A percentile compares a stretch with the other conserved stretches of the same genome.
phyloP scores from a whole-genome alignment of 2,329 filamentous ascomycete genomes.

The Fusarium liriodendri region DNA sequence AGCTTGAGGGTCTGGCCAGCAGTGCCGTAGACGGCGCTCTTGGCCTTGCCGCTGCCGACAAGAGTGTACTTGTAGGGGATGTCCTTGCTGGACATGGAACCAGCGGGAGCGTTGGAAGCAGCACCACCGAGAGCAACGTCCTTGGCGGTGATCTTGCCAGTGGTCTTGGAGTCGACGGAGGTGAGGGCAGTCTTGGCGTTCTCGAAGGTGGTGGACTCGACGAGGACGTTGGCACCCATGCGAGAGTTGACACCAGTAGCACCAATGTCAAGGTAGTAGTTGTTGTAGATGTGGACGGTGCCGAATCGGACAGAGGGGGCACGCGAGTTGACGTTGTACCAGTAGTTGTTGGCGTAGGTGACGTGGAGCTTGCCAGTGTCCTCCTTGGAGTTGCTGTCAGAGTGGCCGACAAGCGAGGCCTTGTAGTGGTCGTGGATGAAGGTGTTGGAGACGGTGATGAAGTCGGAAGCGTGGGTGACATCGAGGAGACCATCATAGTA shows the following conservation, averaged over 20 bases:
- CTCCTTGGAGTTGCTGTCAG: conserved; percentile 65
- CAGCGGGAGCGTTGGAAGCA: conserved; percentile 54
- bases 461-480: conserved; percentile 72
- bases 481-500: conserved; percentile 77
- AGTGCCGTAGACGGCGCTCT: conserved; percentile 53
- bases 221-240: conserved; percentile 66
- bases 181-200: conserved; percentile 51
- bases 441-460: conserved; percentile 59
- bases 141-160: conserved; percentile 54
- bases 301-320: conserved; percentile 74
- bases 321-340: conserved; percentile 72
- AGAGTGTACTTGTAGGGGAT: conserved; percentile 62
- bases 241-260: conserved; percentile 65
- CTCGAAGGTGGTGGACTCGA: conserved; percentile 66
- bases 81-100: conserved; percentile 62
- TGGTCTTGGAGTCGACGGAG: conserved; percentile 54
- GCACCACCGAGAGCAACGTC: conserved; percentile 57
- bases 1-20: conserved; percentile 54
- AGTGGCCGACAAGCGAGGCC: conserved; percentile 69
- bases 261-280: conserved; percentile 58
- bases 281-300: conserved; percentile 70
- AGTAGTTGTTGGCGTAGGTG: conserved; percentile 76
- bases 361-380: conserved; percentile 72
- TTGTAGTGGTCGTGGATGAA: conserved; percentile 61
- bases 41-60: conserved; percentile 61